Conservation (phyloP, 208 protist genomes). For the Trypanosoma brucei region DNA sequence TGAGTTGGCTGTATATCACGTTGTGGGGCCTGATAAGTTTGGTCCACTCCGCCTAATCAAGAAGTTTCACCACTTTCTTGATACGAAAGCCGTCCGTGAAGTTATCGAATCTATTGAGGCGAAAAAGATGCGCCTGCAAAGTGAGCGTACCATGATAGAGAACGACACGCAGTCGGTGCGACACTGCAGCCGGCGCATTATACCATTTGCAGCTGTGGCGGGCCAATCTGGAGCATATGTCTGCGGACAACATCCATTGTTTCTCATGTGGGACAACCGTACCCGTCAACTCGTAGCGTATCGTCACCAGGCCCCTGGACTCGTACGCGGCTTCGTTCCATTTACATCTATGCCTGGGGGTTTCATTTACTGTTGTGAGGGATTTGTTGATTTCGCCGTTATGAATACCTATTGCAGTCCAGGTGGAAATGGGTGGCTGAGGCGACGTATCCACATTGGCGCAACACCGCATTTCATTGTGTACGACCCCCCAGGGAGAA, state of each 20-base stretch:
- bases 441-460: slow-evolving; percentile 60
- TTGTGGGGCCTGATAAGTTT: slow-evolving; percentile 32
- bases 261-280: slow-evolving; percentile 54
- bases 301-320: slow-evolving; percentile 48
- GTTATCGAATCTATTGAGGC: slow-evolving; percentile 72
- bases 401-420: slow-evolving; percentile 53
- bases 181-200: slow-evolving; percentile 59
- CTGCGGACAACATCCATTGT: slow-evolving; percentile 82
- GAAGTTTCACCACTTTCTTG: slow-evolving; percentile 66
- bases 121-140: slow-evolving; percentile 53
- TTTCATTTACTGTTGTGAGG: slow-evolving; percentile 79
- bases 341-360: slow-evolving; percentile 55
- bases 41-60: slow-evolving; percentile 66
- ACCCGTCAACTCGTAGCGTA: slow-evolving; percentile 50
- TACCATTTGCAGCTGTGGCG: slow-evolving; percentile 43
- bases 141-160: slow-evolving; percentile 49
- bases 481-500: slow-evolving; percentile 61
- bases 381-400: slow-evolving; percentile 73
- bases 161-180: slow-evolving; percentile 60
- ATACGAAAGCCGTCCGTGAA: slow-evolving; percentile 61
- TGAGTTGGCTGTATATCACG: slow-evolving; percentile 70
- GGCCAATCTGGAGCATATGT: slow-evolving; percentile 68
- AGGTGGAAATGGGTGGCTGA: slow-evolving; percentile 55
- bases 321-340: slow-evolving; percentile 72
- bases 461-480: slow-evolving; percentile 75